These are phyloP conservation scores for Diaporthe ampelina DNA, from an alignment of 2,329 filamentous ascomycete genomes.

Conservation along the genomic window DNA sequence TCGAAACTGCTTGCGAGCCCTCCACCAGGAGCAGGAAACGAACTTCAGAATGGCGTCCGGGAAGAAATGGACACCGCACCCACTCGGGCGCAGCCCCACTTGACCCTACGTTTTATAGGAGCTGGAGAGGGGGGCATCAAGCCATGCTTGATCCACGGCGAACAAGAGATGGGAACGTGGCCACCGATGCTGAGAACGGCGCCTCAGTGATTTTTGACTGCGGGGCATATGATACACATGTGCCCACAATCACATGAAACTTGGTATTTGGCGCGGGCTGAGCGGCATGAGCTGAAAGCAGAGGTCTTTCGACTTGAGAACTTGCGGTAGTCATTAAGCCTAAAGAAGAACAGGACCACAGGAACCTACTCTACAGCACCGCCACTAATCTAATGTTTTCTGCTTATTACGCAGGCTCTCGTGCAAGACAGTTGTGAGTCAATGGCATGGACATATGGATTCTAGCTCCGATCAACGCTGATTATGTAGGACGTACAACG, in stretches of 20 bases:
- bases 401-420: conserved; percentile 24
- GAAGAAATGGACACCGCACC: conserved; percentile 47
- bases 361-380: conserved; percentile 31
- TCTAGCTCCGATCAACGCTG: not conserved
- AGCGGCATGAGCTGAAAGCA: conserved; percentile 34
- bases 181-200: conserved; percentile 48
- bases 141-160: conserved; percentile 54
- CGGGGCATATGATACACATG: conserved; percentile 49
- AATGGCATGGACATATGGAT: not conserved
- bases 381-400: conserved; percentile 15
- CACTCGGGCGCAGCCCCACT: conserved; percentile 42
- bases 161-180: conserved; percentile 57
- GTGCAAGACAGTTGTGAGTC: not conserved
- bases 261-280: conserved; percentile 49
- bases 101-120: conserved; percentile 51
- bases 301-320: conserved; percentile 21
- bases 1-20: conserved; percentile 49
- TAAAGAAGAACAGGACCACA: conserved; percentile 30
- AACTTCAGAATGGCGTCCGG: conserved; percentile 48
- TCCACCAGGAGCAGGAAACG: conserved; percentile 48
- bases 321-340: conserved; percentile 29
- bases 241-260: conserved; percentile 56
- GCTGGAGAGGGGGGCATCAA: conserved; percentile 46
- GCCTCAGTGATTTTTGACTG: conserved; percentile 54
- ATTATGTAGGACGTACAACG: not conserved